Evolutionary conservation across 176 grass and related monocot species (phyloP), one percentile per base, ranked within the genome.

Genomic region (Hsuehochloa calcarea): DNA sequence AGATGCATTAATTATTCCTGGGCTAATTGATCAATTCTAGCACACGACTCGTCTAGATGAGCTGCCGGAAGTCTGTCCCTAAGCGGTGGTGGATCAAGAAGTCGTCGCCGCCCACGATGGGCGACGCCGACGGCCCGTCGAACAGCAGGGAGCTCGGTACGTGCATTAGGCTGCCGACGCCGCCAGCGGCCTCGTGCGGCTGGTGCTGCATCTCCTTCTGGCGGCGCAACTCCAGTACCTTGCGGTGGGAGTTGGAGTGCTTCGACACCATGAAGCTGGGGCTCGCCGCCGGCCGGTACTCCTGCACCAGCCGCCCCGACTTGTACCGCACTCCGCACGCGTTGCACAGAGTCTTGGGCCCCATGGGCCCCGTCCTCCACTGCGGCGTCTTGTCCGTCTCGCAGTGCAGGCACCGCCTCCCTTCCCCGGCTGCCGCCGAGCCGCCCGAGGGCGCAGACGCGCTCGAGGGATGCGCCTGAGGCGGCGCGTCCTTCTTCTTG

Each of bases 171-270:
- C 62, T n/a, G 1, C 72, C 62, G 10, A 77, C 6, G 27, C 68
- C 70, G 14, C 50, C 49, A 0, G 39, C 17, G 13, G 80, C 63
- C 31, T 78, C 43, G 35, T 78, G 84, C 20, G 49, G 84, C 23
- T 75, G 88, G 6, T 50, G 77, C 15, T 91, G 70, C 64, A 84
- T 63, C 69, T 94, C 93, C 80, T 95, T 92, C 86, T 98, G 96
- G 41, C 93, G 89, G 64, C 91, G 91, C 44, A 98, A 85, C 85
- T 98, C 96, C 43, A 98, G 43, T 71, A 98, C 96, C 90, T 98
- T 98, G 10, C 96, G 96, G 91, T 98, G 96, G 40, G 93, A 98
- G 83, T 98, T 98, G 46, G 96, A 98, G 88, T 98, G 93, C 89
- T 72, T 93, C 11, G 96, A 87, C 71, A 84, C 72, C 51, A 92